A percentile compares a stretch with the other conserved stretches of the same genome.
phyloP scores from a whole-genome alignment of 305 asterid genomes.

The Fraxinus xanthoxyloides region DNA sequence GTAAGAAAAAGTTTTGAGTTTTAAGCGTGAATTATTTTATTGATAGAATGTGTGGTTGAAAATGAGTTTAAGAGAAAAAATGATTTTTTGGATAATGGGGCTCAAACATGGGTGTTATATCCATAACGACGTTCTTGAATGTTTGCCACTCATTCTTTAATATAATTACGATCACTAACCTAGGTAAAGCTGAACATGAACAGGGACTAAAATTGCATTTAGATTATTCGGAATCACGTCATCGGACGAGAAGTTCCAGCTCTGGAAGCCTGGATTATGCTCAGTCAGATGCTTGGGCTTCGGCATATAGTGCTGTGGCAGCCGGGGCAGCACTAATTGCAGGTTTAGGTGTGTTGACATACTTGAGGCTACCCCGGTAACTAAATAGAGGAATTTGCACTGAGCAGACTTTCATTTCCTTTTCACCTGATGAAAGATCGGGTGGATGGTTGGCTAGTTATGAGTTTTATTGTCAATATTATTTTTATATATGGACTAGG shows the following conservation, averaged over 20 bases:
- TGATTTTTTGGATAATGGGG: too few species aligned
- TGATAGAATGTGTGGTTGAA: too few species aligned
- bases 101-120: too few species aligned
- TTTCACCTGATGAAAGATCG: background rate
- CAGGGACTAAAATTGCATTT: slow-evolving; percentile 81
- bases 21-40: too few species aligned
- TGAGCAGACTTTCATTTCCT: background rate
- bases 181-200: background rate
- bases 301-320: slow-evolving; percentile 65
- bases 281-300: slow-evolving; percentile 65
- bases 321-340: slow-evolving; percentile 83
- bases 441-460: background rate
- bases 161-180: background rate
- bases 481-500: background rate
- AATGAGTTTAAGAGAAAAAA: too few species aligned
- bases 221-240: slow-evolving; percentile 53
- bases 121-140: background rate
- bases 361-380: slow-evolving; percentile 44
- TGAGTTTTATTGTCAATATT: background rate
- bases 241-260: slow-evolving; percentile 40
- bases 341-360: slow-evolving; percentile 59
- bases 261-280: slow-evolving; percentile 44
- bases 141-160: background rate
- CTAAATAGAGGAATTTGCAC: background rate
- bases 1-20: too few species aligned